Evolutionary conservation across 2,329 filamentous ascomycete genomes (phyloP), one percentile per base, ranked within the genome.

Genomic region (Paecilomyces variotii): DNA sequence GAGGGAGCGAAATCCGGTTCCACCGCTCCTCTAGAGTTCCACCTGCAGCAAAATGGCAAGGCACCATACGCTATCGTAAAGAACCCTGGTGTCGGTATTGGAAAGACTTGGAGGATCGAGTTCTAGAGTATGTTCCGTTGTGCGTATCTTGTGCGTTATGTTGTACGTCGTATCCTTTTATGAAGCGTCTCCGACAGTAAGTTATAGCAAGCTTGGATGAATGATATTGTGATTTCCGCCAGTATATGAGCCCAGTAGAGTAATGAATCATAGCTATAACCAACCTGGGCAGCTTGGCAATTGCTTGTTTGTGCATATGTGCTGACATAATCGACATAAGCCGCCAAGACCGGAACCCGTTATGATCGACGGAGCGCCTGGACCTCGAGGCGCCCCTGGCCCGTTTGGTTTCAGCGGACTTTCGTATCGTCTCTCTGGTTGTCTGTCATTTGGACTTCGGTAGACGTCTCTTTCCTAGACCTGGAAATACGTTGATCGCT

Each of bases 31-130:
- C 76, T 87, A 60, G 79, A 89, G 50, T 83, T 84, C 63, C 74
- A 82, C 66, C 75, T 74, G 45, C 78, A 76, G 14, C 74, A 76
- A 26, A 77, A 74, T 2, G 80, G 79, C 34, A 84, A 82, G 72
- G 86, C 86, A 11, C 76, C 79, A 19, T 88, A 82, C 77, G 86
- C 82, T 2, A 77, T 88, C 14, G 80, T 89, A 7, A 83, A 85
- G 68, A 82, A 84, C 67, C 87, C 87, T 0, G 79, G 78, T 56
- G 80, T 87, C 14, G 75, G 70, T n/a, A 82, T 90, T 72, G 82
- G 82, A 35, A 80, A 78, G 66, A 82, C 84, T 25, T 90, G 87
- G 86, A 85, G 78, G 71, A 80, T 87, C 62, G 77, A 81, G 54
- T 86, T 87, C 63, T 74, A 60, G 65, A 52, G 4, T 32, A 50